phyloP scores from a whole-genome alignment of 306 rosid species.

The Corylus americana region DNA sequence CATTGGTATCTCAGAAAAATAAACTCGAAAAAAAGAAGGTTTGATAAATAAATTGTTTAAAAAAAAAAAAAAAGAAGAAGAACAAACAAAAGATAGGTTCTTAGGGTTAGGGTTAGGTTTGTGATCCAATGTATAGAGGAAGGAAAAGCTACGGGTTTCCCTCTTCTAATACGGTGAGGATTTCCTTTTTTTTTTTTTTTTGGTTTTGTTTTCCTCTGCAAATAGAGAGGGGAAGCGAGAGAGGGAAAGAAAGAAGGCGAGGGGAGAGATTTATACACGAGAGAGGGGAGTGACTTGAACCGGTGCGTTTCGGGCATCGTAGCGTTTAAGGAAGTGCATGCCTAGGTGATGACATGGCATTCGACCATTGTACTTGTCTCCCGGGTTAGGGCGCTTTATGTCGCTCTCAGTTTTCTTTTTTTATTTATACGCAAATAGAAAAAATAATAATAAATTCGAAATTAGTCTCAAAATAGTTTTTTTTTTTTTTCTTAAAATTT shows the following conservation, averaged over 20 bases:
- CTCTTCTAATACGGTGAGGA: not conserved
- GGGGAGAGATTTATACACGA: not conserved
- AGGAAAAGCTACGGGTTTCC: not conserved
- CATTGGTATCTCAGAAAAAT: slow-evolving; percentile 31
- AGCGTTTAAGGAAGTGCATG: slow-evolving; percentile 18
- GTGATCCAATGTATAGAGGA: not conserved
- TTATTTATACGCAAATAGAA: no score
- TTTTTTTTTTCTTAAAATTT: no score
- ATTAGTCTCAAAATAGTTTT: no score
- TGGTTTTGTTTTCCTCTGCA: not conserved
- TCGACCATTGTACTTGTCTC: not conserved
- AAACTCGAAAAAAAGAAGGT: not conserved
- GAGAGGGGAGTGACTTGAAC: not conserved
- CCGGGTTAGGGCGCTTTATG: not conserved
- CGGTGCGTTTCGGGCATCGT: slow-evolving; percentile 17
- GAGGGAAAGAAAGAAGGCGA: not conserved
- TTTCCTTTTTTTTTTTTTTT: not conserved
- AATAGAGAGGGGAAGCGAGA: not conserved
- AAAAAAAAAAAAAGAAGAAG: not conserved
- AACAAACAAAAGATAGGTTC: not conserved
- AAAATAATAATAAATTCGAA: no score
- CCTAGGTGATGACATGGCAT: slow-evolving; percentile 21
- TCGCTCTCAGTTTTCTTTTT: no score
- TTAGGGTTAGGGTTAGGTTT: not conserved
- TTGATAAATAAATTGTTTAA: not conserved